These are phyloP conservation scores for Earliella scabrosa DNA, from an alignment of 1,284 basidiomycete species.

Conservation along the genomic window DNA sequence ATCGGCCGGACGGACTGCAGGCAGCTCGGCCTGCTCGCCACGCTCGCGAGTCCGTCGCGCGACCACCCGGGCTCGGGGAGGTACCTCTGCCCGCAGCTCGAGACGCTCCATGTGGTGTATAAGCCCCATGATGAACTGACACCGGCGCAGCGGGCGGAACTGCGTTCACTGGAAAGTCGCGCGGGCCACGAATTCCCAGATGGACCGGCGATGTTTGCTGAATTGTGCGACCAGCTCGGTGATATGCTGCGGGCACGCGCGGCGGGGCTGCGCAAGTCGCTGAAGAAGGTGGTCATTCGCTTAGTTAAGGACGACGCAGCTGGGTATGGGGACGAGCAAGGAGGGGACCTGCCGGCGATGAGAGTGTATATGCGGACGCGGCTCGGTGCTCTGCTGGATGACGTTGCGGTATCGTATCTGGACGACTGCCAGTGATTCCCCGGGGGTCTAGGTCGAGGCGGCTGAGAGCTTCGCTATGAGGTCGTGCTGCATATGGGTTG, in stretches of 20 bases:
- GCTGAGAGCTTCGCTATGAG: neutral
- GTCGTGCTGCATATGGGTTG: too few relatives aligned
- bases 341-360: neutral
- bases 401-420: neutral
- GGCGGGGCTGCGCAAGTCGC: neutral
- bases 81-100: neutral
- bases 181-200: neutral
- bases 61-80: neutral
- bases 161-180: neutral
- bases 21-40: neutral
- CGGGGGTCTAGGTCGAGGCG: too few relatives aligned
- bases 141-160: too few relatives aligned
- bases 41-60: too few relatives aligned
- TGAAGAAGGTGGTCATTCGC: neutral
- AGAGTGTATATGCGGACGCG: neutral
- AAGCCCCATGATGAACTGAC: too few relatives aligned
- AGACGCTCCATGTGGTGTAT: neutral
- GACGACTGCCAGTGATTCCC: neutral
- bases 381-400: neutral
- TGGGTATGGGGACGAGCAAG: neutral
- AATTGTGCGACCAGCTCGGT: neutral
- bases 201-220: neutral
- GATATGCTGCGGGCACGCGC: neutral
- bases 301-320: neutral
- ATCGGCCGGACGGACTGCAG: neutral